Evolutionary conservation across 2,329 filamentous ascomycete genomes (phyloP), one percentile per base, ranked within the genome.

Genomic region (Aspergillus awamori): DNA sequence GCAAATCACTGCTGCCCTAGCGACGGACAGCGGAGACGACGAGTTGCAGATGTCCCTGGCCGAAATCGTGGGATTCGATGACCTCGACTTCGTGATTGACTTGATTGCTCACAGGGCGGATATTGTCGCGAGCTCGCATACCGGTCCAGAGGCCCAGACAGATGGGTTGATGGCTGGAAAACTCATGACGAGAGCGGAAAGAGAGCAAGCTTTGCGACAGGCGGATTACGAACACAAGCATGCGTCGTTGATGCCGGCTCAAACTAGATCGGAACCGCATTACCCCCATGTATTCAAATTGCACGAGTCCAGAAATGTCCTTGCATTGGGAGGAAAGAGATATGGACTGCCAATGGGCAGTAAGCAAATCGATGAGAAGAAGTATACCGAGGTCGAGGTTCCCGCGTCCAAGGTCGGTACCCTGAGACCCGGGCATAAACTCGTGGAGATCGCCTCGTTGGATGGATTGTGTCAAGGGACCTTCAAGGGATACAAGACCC

Each of bases 211-310:
- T 3, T 82, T 99, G 28, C 87, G 88, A 7, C 86, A 86, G 48
- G 87, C 88, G 69, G 93, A 99, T 70, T 84, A 85, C 60, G 86
- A 92, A 71, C 95, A 99, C 76, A 99, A 99, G 76, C 87, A 86
- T 71, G 85, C 90, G 8, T 71, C 84, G 2, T 79, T 99, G 24
- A 86, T 88, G 2, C 85, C 91, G 0, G 88, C 87, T n/a, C 84
- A 91, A 63, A 83, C 89, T 57, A 87, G 87, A 52, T 81, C 87
- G 61, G 90, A 89, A 57, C 85, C 89, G 4, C 84, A 90, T 49
- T 99, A 99, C 73, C 96, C 96, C 1, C 95, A 99, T 74, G 92
- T 99, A 0, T 99, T 97, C 79, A 92, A 89, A 68, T 78, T 86
- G 2, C 90, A 96, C 72, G 87, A 87, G 63, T 90, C 93, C 3